Percentiles rank a stretch among this genome's conserved stretches.
Conservation (phyloP, 139 green algal species). For the Tetratostichococcus sp. region DNA sequence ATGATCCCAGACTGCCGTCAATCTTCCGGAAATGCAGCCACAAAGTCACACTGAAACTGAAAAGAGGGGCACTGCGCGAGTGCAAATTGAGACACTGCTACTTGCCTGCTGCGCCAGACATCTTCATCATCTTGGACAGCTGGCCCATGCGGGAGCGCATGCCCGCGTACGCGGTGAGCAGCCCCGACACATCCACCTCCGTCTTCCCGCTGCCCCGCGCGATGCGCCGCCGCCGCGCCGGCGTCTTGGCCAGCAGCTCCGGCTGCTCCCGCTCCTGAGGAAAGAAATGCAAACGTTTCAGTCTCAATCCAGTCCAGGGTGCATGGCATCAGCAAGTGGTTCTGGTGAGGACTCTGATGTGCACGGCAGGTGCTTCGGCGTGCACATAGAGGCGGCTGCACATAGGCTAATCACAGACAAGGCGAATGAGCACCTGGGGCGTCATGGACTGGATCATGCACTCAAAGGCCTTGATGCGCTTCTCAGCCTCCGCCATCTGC, state of each 20-base stretch:
- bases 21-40: neutral
- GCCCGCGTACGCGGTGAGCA: conserved; percentile 73
- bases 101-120: conserved; percentile 30
- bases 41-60: neutral
- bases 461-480: conserved; percentile 71
- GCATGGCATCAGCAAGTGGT: too few relatives aligned
- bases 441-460: conserved; percentile 87
- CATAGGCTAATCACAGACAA: too few relatives aligned
- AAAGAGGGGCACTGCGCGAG: too few relatives aligned
- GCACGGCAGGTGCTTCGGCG: too few relatives aligned
- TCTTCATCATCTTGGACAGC: conserved; percentile 74
- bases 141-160: conserved; percentile 72
- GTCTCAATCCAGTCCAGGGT: too few relatives aligned
- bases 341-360: too few relatives aligned
- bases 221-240: conserved; percentile 27
- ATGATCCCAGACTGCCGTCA: too few relatives aligned
- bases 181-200: conserved; percentile 66
- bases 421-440: conserved; percentile 29
- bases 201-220: conserved; percentile 44
- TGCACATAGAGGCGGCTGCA: too few relatives aligned
- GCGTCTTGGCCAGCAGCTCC: conserved; percentile 74
- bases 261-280: conserved; percentile 72
- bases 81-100: too few relatives aligned
- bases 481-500: conserved; percentile 76
- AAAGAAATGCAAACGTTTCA: neutral